Evolutionary conservation across 2,329 filamentous ascomycete genomes (phyloP).

Genomic region (Colletotrichum magnum): DNA sequence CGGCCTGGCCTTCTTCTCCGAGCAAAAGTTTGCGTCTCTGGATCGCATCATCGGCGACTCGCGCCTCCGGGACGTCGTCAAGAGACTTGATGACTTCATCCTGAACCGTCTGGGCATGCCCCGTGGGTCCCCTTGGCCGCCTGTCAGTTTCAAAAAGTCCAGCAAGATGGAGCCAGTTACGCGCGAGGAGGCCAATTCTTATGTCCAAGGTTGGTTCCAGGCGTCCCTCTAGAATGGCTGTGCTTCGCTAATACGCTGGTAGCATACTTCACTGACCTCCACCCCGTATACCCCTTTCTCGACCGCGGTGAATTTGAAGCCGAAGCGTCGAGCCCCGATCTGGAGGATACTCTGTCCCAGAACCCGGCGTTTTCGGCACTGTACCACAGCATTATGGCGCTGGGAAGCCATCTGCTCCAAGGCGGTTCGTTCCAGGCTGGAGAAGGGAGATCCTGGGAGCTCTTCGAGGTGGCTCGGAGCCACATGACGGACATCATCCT

Average conservation of each 20-base stretch:
- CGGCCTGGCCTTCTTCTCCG: conserved; percentile 53
- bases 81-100: conserved; percentile 40
- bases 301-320: conserved; percentile 40
- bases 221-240: too few species aligned
- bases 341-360: not conserved
- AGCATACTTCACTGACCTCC: conserved; percentile 54
- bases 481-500: conserved; percentile 37
- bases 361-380: conserved; percentile 49
- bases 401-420: conserved; percentile 50
- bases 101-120: conserved; percentile 8
- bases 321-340: not conserved
- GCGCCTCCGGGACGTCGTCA: conserved; percentile 36
- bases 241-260: not conserved
- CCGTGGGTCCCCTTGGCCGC: not conserved
- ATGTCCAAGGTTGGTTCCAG: too few species aligned
- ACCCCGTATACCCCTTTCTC: conserved; percentile 55
- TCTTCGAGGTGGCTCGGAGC: conserved; percentile 41
- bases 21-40: conserved; percentile 49
- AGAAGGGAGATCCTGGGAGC: conserved; percentile 37
- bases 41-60: conserved; percentile 39
- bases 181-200: not conserved
- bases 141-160: conserved; percentile 8
- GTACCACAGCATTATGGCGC: conserved; percentile 49
- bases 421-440: conserved; percentile 40
- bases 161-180: not conserved